Percentiles rank a stretch among this genome's conserved stretches.
These are phyloP conservation scores for Effrenium voratum DNA, from an alignment of 73 alveolate genomes.

Conservation along the genomic window DNA sequence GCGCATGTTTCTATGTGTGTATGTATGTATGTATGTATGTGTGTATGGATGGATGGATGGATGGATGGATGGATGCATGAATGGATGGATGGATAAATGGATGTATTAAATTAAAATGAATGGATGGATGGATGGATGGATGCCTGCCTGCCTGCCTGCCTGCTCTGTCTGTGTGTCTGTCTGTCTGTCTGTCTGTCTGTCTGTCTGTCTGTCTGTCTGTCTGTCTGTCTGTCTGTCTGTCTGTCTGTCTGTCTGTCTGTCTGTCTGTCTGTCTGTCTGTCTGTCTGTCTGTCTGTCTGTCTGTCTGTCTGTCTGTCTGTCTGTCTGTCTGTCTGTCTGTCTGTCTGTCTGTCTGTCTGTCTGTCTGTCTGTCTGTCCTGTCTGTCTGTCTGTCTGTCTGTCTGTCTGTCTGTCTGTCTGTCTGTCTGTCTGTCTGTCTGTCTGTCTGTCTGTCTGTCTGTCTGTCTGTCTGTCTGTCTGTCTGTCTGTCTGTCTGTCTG, in stretches of 20 bases:
- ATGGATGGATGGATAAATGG: too few relatives aligned
- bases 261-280: neutral
- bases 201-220: neutral
- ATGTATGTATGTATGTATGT: too few relatives aligned
- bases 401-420: neutral
- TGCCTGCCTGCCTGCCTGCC: too few relatives aligned
- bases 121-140: too few relatives aligned
- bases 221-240: neutral
- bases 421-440: neutral
- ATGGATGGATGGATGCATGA: too few relatives aligned
- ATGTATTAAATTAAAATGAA: too few relatives aligned
- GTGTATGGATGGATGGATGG: too few relatives aligned
- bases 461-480: neutral
- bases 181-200: neutral
- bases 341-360: neutral
- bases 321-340: neutral
- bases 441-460: neutral
- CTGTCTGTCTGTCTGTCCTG: neutral
- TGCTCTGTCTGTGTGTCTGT: neutral
- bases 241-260: neutral
- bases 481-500: neutral
- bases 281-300: neutral
- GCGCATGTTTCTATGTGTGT: too few relatives aligned
- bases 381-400: neutral
- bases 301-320: neutral